Evolutionary conservation across 192 early-diverging fungal genomes (phyloP), one percentile per base, ranked within the genome.

Genomic region (Coemansia sp.): DNA sequence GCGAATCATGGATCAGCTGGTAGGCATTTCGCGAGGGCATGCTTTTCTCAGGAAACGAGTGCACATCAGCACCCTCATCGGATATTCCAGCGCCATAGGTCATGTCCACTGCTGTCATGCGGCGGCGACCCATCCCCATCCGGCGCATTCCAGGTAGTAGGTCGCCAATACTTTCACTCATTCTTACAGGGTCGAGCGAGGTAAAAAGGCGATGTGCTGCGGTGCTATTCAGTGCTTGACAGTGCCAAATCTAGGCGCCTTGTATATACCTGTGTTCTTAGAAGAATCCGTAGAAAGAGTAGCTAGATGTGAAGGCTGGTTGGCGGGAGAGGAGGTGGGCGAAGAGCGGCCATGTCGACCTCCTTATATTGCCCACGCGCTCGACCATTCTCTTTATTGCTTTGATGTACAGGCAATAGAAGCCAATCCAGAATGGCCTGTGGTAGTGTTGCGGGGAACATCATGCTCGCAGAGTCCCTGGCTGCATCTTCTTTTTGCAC

Each of bases 1-100:
- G 74, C 67, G 89, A 83, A 67, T 91, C 90, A 60, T 90, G 87
- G 68, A 91, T 85, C 49, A 91, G 64, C 73, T 89, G 90, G 74
- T 89, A 91, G 3, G 87, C 83, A 30, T 82, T 82, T 49, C 71
- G 69, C 25, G 87, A 76, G 3, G 74, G 83, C 76, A 78, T 78
- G 53, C 70, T 64, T 16, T 59, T 59, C 14, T 19, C 26, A 5
- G 76, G 76, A 53, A 78, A 78, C 27, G 58, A 55, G 51, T 47
- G 53, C 50, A 69, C 60, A 58, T 78, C 76, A 56, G 67, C 64
- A 0, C 61, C 50, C 53, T 64, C 67, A 31, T 70, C 64, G 0
- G 60, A 49, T 59, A 53, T 63, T 18, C 68, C 67, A 16, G 67
- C 51, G 31, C 76, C 76, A 38, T 79, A 79, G 14, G 71, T 74